phyloP scores from a whole-genome alignment of 148 eudicot species.

The Fagopyrum esculentum region DNA sequence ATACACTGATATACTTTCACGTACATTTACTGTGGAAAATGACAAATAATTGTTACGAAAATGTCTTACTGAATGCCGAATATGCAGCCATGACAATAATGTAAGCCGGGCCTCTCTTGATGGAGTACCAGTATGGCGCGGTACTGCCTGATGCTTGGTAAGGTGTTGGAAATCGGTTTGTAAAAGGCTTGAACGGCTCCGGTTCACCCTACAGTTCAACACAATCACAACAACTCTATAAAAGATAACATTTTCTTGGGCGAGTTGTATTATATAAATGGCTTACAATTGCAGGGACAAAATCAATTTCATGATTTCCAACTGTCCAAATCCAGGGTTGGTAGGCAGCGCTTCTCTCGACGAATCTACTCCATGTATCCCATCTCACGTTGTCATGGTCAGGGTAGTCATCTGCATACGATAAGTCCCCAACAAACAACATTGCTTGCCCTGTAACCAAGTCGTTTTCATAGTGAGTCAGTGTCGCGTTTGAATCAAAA shows the following conservation, averaged over 20 bases:
- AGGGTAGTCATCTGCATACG: neutral
- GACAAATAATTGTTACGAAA: neutral
- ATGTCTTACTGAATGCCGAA: slow-evolving; percentile 6
- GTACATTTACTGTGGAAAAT: neutral
- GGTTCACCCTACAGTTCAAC: neutral
- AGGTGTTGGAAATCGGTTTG: neutral
- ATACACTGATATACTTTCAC: neutral
- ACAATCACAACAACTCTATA: too few species aligned
- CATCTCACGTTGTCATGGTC: slow-evolving; percentile 3
- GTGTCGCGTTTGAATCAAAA: slow-evolving; percentile 21
- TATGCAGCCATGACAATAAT: slow-evolving; percentile 13
- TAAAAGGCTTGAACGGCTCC: slow-evolving; percentile 11
- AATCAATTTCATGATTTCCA: slow-evolving; percentile 7
- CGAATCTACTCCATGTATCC: slow-evolving; percentile 1
- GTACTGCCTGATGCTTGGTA: too few species aligned
- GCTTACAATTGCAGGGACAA: slow-evolving; percentile 3
- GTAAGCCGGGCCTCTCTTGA: neutral
- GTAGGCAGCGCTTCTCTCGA: neutral
- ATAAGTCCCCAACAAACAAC: slow-evolving; percentile 2
- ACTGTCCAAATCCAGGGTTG: slow-evolving; percentile 4
- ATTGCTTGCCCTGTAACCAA: neutral
- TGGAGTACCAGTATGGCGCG: too few species aligned
- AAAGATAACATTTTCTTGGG: neutral
- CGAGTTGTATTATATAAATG: neutral
- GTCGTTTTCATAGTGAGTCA: slow-evolving; percentile 21